Conservation (phyloP, 495 filamentous ascomycete genomes). For the Lasiosphaeriaceae sp. region DNA sequence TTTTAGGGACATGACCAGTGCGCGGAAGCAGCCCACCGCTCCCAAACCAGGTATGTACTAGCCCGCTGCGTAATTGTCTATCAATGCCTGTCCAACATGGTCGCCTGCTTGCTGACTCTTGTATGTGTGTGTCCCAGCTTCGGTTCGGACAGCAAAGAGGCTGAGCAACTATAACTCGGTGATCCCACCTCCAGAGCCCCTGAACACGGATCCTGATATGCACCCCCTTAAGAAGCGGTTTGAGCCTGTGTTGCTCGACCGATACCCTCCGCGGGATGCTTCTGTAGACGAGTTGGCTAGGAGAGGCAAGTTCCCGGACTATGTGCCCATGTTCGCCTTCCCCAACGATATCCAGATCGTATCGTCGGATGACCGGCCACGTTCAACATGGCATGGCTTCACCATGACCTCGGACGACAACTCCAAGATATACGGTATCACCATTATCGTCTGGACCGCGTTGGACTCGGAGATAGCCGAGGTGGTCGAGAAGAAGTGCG, state of each 20-base stretch:
- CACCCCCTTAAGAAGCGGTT: slow-evolving; percentile 91
- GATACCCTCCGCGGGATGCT: slow-evolving; percentile 83
- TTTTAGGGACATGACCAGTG: slow-evolving; percentile 88
- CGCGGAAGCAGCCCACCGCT: slow-evolving; percentile 77
- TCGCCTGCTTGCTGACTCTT: slow-evolving; percentile 17
- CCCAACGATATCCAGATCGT: slow-evolving; percentile 97
- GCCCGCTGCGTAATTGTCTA: slow-evolving; percentile 1
- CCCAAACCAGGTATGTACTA: slow-evolving; percentile 66
- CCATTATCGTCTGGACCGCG: slow-evolving; percentile 89
- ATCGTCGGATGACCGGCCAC: slow-evolving; percentile 86
- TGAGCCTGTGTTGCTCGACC: slow-evolving; percentile 88
- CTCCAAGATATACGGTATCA: slow-evolving; percentile 86
- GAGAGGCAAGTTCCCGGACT: slow-evolving; percentile 89
- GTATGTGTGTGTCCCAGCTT: slow-evolving; percentile 54
- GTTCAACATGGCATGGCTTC: slow-evolving; percentile 97
- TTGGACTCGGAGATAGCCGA: slow-evolving; percentile 77
- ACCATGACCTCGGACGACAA: slow-evolving; percentile 94
- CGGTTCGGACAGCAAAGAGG: slow-evolving; percentile 80
- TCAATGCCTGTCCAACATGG: not conserved
- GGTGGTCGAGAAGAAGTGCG: slow-evolving; percentile 84
- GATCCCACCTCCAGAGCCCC: slow-evolving; percentile 86
- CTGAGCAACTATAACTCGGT: slow-evolving; percentile 98
- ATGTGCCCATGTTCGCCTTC: slow-evolving; percentile 98
- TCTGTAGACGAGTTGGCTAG: slow-evolving; percentile 70
- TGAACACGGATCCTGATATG: slow-evolving; percentile 87